Evolutionary conservation across 1,284 basidiomycete species (phyloP).

Genomic region (Ganoderma boninense): DNA sequence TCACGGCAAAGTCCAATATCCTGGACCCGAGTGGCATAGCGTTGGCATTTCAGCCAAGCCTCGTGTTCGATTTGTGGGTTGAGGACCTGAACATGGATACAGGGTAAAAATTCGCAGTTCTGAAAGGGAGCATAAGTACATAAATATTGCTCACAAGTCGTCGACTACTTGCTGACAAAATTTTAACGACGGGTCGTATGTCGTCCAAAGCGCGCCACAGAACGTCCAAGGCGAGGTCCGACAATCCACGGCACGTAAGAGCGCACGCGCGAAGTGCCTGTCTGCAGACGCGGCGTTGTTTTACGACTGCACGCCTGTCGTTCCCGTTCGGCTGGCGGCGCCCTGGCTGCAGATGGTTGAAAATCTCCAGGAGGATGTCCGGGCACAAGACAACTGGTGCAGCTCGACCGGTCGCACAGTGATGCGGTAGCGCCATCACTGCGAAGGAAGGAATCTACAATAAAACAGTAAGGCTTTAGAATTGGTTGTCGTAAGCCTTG

Average conservation of each 20-base stretch:
- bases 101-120: background rate
- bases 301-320: background rate
- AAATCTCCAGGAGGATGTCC: background rate
- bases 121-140: background rate
- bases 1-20: background rate
- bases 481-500: background rate
- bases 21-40: slow-evolving; percentile 1
- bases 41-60: background rate
- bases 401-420: background rate
- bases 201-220: too few species aligned
- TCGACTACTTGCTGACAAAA: background rate
- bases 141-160: background rate
- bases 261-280: background rate
- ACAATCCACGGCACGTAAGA: background rate
- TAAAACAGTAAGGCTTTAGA: background rate
- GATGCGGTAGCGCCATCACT: background rate
- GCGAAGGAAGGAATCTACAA: background rate
- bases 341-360: background rate
- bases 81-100: background rate
- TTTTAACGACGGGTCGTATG: background rate
- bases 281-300: background rate
- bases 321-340: background rate
- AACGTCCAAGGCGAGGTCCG: background rate
- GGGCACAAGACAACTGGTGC: background rate
- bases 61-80: background rate